phyloP scores from a whole-genome alignment of 768 basidiomycete species.

The Obba rivulosa region DNA sequence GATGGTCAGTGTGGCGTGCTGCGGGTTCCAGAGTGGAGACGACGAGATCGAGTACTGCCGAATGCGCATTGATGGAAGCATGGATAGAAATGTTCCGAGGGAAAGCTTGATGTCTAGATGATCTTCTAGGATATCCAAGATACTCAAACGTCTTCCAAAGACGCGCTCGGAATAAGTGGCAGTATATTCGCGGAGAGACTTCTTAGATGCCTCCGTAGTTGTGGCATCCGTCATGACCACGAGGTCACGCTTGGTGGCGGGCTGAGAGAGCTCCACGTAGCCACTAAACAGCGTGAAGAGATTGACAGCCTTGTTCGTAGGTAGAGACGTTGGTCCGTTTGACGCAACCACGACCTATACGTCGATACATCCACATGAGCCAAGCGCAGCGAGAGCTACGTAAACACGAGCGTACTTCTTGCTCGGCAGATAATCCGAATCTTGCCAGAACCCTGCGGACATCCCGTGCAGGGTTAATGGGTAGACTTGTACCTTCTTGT shows the following conservation, averaged over 20 bases:
- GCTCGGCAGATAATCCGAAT: slow-evolving; percentile 33
- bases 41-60: slow-evolving; percentile 50
- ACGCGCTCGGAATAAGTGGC: slow-evolving; percentile 28
- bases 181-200: slow-evolving; percentile 24
- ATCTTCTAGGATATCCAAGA: slow-evolving; percentile 37
- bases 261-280: slow-evolving; percentile 44
- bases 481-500: slow-evolving; percentile 24
- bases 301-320: slow-evolving; percentile 31
- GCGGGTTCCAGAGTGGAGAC: slow-evolving; percentile 39
- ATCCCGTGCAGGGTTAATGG: slow-evolving; percentile 33
- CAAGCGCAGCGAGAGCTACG: too few relatives aligned
- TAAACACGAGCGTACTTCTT: slow-evolving; percentile 28
- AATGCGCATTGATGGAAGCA: slow-evolving; percentile 44
- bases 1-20: slow-evolving; percentile 37
- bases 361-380: too few relatives aligned
- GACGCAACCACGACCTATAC: slow-evolving; percentile 20
- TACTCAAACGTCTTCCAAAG: slow-evolving; percentile 31
- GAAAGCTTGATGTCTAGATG: slow-evolving; percentile 31
- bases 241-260: slow-evolving; percentile 39
- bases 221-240: slow-evolving; percentile 25
- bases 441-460: slow-evolving; percentile 33
- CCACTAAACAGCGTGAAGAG: slow-evolving; percentile 34
- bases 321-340: slow-evolving; percentile 33
- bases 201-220: slow-evolving; percentile 13
- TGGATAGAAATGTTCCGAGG: slow-evolving; percentile 32